Evolutionary conservation across 768 basidiomycete species (phyloP), one percentile per base, ranked within the genome.

Genomic region (Boletus reticuloceps): DNA sequence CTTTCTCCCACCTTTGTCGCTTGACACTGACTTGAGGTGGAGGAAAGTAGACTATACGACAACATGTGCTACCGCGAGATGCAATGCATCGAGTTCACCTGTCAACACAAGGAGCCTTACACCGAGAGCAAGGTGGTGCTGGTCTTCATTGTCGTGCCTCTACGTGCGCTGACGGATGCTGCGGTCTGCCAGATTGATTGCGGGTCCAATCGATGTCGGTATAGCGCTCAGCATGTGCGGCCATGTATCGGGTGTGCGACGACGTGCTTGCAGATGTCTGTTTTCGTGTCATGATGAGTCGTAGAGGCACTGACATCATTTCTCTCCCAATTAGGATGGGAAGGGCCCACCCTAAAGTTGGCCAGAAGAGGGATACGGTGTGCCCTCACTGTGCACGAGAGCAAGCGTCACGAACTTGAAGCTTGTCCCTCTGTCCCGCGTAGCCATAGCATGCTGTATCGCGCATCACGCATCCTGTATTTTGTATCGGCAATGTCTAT

Each of bases 1-100:
- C 12, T 14, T 12, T 8, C 4, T 32, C 41, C 20, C 12, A 1
- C 12, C 6, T 14, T 31, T 19, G 34, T 50, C 34, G 49, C 58
- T 55, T 43, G 49, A 49, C 29, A 42, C 56, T 67, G 48, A 64
- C 56, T 25, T 29, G 36, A 31, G 34, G 14, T 36, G 10, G 22
- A 42, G 45, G 36, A 31, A 36, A 19, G n/a, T 39, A 66, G 53
- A 56, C 57, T 47, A 50, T 27, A 46, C 45, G 48, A 34, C 42
- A 16, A 50, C 44, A 81, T 81, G 79, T 81, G 79, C 59, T 67
- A 72, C 69, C 73, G 77, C 66, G 66, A 76, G 56, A 62, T 72
- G 50, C 64, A 73, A 29, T 74, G 71, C 60, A 69, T 69, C 39
- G 61, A 65, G 55, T 71, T 74, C 58, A 44, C 63, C 20, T 81